These are phyloP conservation scores for Dendrocalamus latiflorus DNA, from an alignment of 202 grass and related monocot genomes.

Conservation along the genomic window DNA sequence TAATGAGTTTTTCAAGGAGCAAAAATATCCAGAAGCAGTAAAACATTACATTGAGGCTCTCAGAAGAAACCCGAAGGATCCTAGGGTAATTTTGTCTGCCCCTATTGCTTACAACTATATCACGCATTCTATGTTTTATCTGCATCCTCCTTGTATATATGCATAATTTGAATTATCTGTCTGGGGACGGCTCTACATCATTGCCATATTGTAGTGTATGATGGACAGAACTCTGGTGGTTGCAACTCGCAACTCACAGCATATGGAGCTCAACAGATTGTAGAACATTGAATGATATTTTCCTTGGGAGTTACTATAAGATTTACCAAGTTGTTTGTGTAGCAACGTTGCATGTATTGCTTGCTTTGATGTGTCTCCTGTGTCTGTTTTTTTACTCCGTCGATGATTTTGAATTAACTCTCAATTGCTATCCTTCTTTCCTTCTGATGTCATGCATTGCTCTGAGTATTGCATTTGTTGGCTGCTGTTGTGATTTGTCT, in stretches of 20 bases:
- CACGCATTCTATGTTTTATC: neutral
- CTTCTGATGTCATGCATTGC: neutral
- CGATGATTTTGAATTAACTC: neutral
- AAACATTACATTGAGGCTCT: slow-evolving; percentile 94
- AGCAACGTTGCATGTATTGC: neutral
- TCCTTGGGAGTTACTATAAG: neutral
- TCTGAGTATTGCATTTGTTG: neutral
- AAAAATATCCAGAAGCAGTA: slow-evolving; percentile 92
- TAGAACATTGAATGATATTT: neutral
- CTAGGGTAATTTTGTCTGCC: slow-evolving; percentile 49
- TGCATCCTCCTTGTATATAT: neutral
- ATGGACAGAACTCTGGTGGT: neutral
- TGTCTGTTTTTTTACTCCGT: neutral
- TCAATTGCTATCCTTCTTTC: neutral
- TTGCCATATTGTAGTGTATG: neutral
- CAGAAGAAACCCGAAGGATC: slow-evolving; percentile 81
- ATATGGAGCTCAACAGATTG: neutral
- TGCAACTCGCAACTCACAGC: neutral
- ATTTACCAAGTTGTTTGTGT: neutral
- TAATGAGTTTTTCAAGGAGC: slow-evolving; percentile 84
- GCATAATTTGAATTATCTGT: neutral
- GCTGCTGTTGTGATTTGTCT: neutral
- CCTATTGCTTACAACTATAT: neutral
- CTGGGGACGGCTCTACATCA: neutral
- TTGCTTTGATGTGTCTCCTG: neutral